Conservation (phyloP, 495 filamentous ascomycete genomes). For the Sabuloglossum arenarium region DNA sequence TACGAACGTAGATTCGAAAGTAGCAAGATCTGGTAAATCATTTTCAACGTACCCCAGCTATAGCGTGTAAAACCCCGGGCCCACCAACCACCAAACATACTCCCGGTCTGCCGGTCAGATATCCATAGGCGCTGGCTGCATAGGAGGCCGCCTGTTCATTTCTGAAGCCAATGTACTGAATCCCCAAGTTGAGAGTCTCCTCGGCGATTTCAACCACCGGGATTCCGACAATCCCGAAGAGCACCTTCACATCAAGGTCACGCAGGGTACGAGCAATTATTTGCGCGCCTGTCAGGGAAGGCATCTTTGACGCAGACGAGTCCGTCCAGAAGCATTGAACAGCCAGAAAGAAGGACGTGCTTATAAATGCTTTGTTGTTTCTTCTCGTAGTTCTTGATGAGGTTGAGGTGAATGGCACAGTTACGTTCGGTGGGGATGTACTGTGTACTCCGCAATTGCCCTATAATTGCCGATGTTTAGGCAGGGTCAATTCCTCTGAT, state of each 20-base stretch:
- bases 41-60: constrained; percentile 29
- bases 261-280: constrained; percentile 35
- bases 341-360: neutral
- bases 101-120: constrained; percentile 38
- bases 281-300: constrained; percentile 28
- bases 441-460: too few relatives aligned
- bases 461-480: too few relatives aligned
- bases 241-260: constrained; percentile 32
- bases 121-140: constrained; percentile 43
- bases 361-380: too few relatives aligned
- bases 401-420: neutral
- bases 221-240: constrained; percentile 46
- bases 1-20: neutral
- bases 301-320: constrained; percentile 12
- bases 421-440: neutral
- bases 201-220: constrained; percentile 45
- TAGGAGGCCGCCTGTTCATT: constrained; percentile 47
- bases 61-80: constrained; percentile 39
- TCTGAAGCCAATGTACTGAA: constrained; percentile 42
- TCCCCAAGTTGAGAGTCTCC: constrained; percentile 37
- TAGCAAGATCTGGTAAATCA: neutral
- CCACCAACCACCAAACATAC: constrained; percentile 45
- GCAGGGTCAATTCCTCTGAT: too few relatives aligned
- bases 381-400: neutral
- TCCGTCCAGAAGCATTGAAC: neutral